These are phyloP conservation scores for Escallonia rubra DNA, from an alignment of 129 eudicot genomes.

Conservation along the genomic window DNA sequence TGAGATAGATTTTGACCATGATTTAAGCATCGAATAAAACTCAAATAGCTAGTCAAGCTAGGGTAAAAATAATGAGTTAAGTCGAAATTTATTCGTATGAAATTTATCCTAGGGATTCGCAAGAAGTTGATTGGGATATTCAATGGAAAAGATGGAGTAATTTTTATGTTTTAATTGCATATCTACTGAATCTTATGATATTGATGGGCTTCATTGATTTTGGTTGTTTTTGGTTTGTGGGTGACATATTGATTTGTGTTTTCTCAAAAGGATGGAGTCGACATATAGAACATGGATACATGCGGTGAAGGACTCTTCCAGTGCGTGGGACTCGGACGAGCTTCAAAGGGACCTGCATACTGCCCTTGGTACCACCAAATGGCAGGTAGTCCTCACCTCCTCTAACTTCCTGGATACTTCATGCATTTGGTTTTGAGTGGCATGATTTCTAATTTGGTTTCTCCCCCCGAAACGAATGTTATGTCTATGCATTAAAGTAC, in stretches of 20 bases:
- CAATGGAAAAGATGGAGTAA: not conserved
- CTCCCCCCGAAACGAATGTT: no score
- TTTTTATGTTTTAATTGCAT: constrained; percentile 2
- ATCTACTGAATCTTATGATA: not conserved
- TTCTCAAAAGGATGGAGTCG: constrained; percentile 79
- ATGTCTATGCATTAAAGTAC: no score
- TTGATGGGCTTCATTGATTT: not conserved
- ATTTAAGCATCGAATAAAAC: no score
- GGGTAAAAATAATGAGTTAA: no score
- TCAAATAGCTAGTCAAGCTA: no score
- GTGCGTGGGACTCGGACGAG: constrained; percentile 58
- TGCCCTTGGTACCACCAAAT: constrained; percentile 83
- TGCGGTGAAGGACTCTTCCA: constrained; percentile 50
- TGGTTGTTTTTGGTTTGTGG: not conserved
- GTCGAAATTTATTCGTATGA: no score
- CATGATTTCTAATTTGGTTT: no score
- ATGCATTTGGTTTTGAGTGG: no score
- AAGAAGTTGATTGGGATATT: no score
- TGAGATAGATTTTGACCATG: no score
- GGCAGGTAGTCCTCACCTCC: constrained; percentile 55
- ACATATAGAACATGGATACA: constrained; percentile 78
- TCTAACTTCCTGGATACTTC: not conserved
- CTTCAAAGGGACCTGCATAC: constrained; percentile 70
- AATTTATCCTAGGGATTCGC: no score
- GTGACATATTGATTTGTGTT: not conserved